Evolutionary conservation across 148 eudicot species (phyloP).

Genomic region (Persicaria tinctoria): DNA sequence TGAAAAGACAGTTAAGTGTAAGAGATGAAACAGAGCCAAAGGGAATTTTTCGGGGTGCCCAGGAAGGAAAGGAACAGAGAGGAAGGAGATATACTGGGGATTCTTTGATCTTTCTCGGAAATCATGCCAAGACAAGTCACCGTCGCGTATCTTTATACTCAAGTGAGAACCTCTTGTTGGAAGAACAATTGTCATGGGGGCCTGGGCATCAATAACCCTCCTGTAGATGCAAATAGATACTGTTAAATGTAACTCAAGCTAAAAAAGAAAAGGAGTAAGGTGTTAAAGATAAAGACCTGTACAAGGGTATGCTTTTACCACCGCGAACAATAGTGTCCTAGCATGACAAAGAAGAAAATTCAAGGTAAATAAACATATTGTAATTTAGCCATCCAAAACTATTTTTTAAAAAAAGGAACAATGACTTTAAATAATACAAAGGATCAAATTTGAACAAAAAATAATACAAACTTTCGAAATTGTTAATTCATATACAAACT

Average conservation of each 20-base stretch:
- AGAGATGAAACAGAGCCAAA: neutral
- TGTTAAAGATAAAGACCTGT: conserved; percentile 41
- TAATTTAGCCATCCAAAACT: neutral
- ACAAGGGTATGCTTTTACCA: conserved; percentile 69
- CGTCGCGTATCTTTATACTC: conserved; percentile 47
- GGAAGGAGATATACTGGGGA: conserved; percentile 30
- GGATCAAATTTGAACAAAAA: no score
- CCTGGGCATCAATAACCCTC: conserved; percentile 76
- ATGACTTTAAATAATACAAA: no score
- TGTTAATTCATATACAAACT: no score
- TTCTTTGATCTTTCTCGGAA: conserved; percentile 49
- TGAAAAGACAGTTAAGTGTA: neutral
- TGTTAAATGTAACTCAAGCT: conserved; percentile 10
- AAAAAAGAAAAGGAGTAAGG: conserved; percentile 12
- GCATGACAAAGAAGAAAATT: neutral
- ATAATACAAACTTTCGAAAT: no score
- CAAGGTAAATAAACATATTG: neutral
- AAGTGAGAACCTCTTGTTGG: conserved; percentile 31
- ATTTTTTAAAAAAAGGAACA: no score
- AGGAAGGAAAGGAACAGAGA: neutral
- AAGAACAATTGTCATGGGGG: conserved; percentile 70
- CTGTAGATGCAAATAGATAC: conserved; percentile 36
- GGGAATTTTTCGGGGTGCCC: neutral
- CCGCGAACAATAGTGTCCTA: conserved; percentile 82
- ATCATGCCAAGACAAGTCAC: conserved; percentile 75